Evolutionary conservation across 164 flowering plant species (phyloP), one percentile per base, ranked within the genome.

Genomic region (Platanus orientalis): DNA sequence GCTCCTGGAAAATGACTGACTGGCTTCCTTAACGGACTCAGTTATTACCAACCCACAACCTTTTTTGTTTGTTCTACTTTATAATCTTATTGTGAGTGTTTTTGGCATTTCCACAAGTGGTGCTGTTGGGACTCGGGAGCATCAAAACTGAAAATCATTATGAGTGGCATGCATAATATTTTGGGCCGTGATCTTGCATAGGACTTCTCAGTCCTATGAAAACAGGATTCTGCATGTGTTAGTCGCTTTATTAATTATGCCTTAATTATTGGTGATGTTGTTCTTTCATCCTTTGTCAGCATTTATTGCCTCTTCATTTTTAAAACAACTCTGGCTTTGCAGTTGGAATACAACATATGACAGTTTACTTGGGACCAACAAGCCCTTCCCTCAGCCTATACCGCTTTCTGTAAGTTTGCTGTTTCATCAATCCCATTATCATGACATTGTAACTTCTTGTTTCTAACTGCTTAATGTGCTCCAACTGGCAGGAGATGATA

Each of bases 341-440:
- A 91, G 98, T 73, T 86, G 92, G 94, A 82, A 82, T 80, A 80
- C 86, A 2, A 80, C 84, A 17, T 89, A 84, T 50, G 94, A 92
- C 36, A 80, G 78, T 61, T 82, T 92, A 66, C 83, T 92, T 19
- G 85, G 88, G 32, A 78, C 81, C 62, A 92, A 66, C 69, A 84
- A 82, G 66, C 83, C 74, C 0, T 89, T 84, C 54, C 75, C 84
- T 1, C 81, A 75, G 60, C 87, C 86, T 13, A 81, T 92, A 30
- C 92, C 91, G 47, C 88, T 89, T 25, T 63, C 92, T 24, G 98
- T 89, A 73, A 80, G 90, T 80, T 51, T 11, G 17, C 45, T 49
- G 20, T 17, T 45, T 19, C 49, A 14, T 16, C 49, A 4, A 17
- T 6, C 20, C 19, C 42, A 36, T 45, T 45, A n/a, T n/a, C n/a